Conservation (phyloP, 495 filamentous ascomycete genomes). For the Symbiotaphrina buchneri region DNA sequence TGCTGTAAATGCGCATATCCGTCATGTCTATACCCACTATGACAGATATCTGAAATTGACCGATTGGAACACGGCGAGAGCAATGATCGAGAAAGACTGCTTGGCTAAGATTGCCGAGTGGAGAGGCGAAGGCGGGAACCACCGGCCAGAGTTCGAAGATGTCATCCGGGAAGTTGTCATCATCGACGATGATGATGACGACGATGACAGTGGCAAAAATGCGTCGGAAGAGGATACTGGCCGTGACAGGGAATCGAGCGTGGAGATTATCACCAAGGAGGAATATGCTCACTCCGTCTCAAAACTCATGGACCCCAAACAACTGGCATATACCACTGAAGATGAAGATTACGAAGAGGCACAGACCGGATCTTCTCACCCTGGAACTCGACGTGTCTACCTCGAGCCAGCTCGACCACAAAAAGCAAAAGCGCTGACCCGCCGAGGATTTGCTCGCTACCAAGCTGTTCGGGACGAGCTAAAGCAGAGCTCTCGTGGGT, state of each 20-base stretch:
- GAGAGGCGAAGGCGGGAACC: slow-evolving; percentile 69
- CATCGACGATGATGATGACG: slow-evolving; percentile 16
- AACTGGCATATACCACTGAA: no score
- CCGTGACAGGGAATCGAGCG: slow-evolving; percentile 3
- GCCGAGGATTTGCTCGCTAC: no score
- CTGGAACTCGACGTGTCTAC: no score
- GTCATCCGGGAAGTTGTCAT: slow-evolving; percentile 63
- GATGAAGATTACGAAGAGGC: no score
- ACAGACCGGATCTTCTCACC: no score
- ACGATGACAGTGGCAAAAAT: background rate
- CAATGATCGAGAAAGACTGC: slow-evolving; percentile 42
- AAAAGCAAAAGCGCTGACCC: no score
- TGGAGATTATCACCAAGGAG: slow-evolving; percentile 4
- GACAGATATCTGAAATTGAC: slow-evolving; percentile 47
- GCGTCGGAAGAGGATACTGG: background rate
- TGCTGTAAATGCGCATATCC: slow-evolving; percentile 67
- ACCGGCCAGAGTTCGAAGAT: slow-evolving; percentile 52
- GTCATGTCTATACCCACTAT: slow-evolving; percentile 72
- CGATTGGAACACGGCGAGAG: slow-evolving; percentile 44
- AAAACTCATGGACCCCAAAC: no score
- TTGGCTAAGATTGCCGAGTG: slow-evolving; percentile 59
- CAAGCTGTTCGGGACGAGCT: no score
- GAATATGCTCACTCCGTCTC: no score
- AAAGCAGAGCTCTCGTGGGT: no score
- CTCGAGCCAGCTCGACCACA: no score